These are phyloP conservation scores for Schizothecium vesticola DNA, from an alignment of 495 filamentous ascomycete genomes.

Conservation along the genomic window DNA sequence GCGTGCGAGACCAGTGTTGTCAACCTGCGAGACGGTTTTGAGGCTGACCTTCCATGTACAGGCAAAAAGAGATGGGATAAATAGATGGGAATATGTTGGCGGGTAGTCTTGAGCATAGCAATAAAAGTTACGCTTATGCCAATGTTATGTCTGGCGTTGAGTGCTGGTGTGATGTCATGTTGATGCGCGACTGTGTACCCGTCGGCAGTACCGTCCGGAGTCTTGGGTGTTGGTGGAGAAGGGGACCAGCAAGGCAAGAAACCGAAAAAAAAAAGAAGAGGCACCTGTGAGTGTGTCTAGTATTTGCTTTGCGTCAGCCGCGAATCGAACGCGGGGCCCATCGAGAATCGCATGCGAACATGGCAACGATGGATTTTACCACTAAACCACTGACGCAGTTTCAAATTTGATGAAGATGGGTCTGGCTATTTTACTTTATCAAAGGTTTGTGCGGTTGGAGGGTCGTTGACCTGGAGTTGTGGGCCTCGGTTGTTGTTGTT, in stretches of 20 bases:
- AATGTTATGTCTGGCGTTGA: neutral
- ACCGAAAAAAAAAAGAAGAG: no score
- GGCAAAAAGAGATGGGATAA: neutral
- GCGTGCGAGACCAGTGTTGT: neutral
- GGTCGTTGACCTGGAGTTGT: neutral
- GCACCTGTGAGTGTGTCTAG: no score
- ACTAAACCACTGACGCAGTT: neutral
- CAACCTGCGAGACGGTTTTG: neutral
- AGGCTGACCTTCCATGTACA: neutral
- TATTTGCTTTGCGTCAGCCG: slow-evolving; percentile 28
- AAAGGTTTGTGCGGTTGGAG: neutral
- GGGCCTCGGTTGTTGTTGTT: neutral
- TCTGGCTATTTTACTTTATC: neutral
- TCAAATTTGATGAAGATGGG: neutral
- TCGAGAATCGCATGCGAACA: slow-evolving; percentile 22
- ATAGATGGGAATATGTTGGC: neutral
- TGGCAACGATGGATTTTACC: neutral
- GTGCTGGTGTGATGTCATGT: neutral
- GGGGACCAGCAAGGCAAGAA: no score
- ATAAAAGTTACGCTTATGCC: neutral
- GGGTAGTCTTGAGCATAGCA: neutral
- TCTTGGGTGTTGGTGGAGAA: no score
- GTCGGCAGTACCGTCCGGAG: no score
- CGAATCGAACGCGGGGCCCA: slow-evolving; percentile 49
- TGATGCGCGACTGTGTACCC: neutral